Evolutionary conservation across 2,329 filamentous ascomycete species (phyloP).

Genomic region (Onygenales sp.): DNA sequence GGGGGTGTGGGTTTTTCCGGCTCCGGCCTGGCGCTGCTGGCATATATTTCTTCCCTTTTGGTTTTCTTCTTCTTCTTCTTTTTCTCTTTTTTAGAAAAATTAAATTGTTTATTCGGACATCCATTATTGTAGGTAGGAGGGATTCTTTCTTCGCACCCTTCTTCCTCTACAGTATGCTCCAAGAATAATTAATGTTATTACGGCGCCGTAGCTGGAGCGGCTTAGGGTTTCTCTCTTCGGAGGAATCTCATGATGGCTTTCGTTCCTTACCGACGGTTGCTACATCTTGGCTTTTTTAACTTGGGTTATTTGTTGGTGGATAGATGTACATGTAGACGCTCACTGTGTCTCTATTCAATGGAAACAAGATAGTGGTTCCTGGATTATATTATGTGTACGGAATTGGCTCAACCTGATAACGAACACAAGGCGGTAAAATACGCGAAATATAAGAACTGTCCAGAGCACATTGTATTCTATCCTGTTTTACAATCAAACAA

Average conservation of each 20-base stretch:
- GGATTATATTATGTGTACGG: too few relatives aligned
- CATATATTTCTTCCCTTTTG: background rate
- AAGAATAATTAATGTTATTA: conserved; percentile 41
- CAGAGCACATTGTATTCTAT: too few relatives aligned
- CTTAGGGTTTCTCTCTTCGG: conserved; percentile 35
- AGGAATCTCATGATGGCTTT: conserved; percentile 38
- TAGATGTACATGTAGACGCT: background rate
- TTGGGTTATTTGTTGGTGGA: background rate
- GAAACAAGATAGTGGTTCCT: too few relatives aligned
- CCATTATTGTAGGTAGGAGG: conserved; percentile 57
- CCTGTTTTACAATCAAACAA: background rate
- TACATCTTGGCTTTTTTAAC: conserved; percentile 35
- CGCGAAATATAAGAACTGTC: too few relatives aligned
- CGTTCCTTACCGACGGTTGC: conserved; percentile 60
- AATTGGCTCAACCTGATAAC: too few relatives aligned
- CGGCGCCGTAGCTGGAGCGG: conserved; percentile 58
- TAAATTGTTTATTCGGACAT: conserved; percentile 49
- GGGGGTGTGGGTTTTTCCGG: background rate
- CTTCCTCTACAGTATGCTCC: conserved; percentile 55
- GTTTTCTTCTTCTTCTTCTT: conserved; percentile 20
- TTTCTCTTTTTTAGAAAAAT: conserved; percentile 28
- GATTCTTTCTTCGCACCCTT: conserved; percentile 31
- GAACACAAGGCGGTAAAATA: too few relatives aligned
- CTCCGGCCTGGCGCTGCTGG: background rate
- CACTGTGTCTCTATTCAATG: too few relatives aligned